These are phyloP conservation scores for Ophiostoma fasciatum DNA, from an alignment of 2,329 filamentous ascomycete genomes.

Conservation along the genomic window DNA sequence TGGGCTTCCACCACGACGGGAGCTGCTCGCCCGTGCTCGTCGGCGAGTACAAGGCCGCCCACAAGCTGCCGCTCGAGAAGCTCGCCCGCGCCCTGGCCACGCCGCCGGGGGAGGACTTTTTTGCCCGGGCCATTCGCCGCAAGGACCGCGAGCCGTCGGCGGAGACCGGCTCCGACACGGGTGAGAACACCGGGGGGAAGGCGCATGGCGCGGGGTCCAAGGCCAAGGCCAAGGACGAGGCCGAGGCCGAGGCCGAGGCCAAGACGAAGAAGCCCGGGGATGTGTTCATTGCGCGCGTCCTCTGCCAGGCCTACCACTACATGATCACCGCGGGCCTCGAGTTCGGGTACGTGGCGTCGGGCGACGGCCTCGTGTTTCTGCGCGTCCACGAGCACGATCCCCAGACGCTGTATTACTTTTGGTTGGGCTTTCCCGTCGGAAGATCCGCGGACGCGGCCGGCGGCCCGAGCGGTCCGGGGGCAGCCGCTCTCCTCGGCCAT, in stretches of 20 bases:
- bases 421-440: background rate
- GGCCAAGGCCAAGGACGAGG: too few relatives aligned
- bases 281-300: too few relatives aligned
- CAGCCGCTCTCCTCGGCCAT: background rate
- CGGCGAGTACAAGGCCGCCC: slow-evolving; percentile 6
- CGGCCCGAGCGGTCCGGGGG: too few relatives aligned
- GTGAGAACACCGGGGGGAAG: too few relatives aligned
- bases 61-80: background rate
- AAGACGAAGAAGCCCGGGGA: too few relatives aligned
- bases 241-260: too few relatives aligned
- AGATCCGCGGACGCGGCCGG: too few relatives aligned
- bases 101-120: slow-evolving; percentile 6
- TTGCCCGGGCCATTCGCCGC: background rate
- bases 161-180: too few relatives aligned
- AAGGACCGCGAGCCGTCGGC: background rate
- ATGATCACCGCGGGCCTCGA: slow-evolving; percentile 7
- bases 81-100: background rate
- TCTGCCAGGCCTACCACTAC: slow-evolving; percentile 8
- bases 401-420: slow-evolving; percentile 6
- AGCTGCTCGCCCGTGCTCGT: background rate
- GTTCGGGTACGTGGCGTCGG: slow-evolving; percentile 6
- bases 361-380: slow-evolving; percentile 7
- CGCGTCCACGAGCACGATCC: slow-evolving; percentile 4
- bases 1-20: background rate
- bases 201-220: too few relatives aligned